Base-by-base conservation (phyloP, 2,329 filamentous ascomycete species). In the Cytospora chrysosperma region DNA sequence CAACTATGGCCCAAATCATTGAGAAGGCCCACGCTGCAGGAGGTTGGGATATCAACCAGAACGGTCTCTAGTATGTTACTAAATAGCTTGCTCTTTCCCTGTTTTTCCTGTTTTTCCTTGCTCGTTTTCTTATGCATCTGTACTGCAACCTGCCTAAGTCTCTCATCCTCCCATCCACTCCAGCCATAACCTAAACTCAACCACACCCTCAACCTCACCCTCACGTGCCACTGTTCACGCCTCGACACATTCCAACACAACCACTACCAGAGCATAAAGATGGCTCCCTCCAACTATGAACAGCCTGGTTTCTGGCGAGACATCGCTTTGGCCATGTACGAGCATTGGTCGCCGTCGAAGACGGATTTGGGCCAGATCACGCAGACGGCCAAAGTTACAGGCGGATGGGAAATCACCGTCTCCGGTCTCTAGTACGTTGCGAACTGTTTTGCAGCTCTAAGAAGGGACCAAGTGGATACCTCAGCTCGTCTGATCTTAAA, bases 291-390 rank as follows among this genome's bases (percentile, higher is more conserved):
- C 67, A 74, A 71, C 37, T 84, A 81, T 80, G 75, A 75, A 30
- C 69, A 64, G 0, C 65, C 74, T 6, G 71, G 72, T 10, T 74
- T 77, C 21, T 79, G 83, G 53, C 71, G 79, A 63, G 78, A 79
- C 49, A 76, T 83, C 50, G 73, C 84, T 40, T 62, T 77, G 8
- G 75, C 75, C 30, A 63, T 82, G 27, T 69, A 78, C n/a, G 72
- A 75, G 28, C 70, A 75, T 8, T 67, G 77, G 60, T 75, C 72
- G 43, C 73, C 77, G 2, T 70, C 66, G 57, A 64, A 65, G 1
- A 56, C 43, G 0, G 65, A 76, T 30, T 63, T 73, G 8, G 62
- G 62, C 7, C 61, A 64, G 1, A 67, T 76, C 52, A 67, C 67
- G 10, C 27, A 30, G 2, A 70, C 70, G 28, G 74, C 56, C 43